Base-by-base conservation (phyloP, 2,329 filamentous ascomycete genomes). In the Scedosporium dehoogii region DNA sequence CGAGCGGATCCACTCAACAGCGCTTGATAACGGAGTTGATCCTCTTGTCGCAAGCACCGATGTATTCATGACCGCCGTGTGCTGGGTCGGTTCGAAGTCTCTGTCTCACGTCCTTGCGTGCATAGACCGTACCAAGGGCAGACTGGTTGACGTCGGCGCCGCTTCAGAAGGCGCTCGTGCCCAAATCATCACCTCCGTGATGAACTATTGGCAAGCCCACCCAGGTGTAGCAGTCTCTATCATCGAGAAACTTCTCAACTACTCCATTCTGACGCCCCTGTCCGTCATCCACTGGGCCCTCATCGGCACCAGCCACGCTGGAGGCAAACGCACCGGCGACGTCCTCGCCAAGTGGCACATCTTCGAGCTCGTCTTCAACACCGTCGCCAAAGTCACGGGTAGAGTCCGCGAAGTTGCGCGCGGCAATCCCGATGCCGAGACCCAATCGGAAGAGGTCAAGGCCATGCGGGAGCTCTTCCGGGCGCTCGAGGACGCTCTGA, bases 221-320 rank as follows among this genome's bases (percentile, higher is more conserved):
- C 92, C 93, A 0, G 94, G 94, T 64, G 88, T 96, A 53, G 94
- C 92, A 3, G 85, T 97, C 67, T 90, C 90, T 68, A 96, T 99
- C 69, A 84, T 97, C 63, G 93, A 97, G 79, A 97, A 97, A 75
- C 83, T 99, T 4, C 87, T 99, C 68, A 99, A 97, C 77, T 99
- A 97, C 77, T 92, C 90, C 14, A 96, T 99, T 68, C 81, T 99
- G 42, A 92, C 89, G 7, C 94, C 94, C 0, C 79, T 86, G 63
- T 88, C 87, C 16, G 92, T 99, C 29, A 83, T 97, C 58, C 87
- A 96, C 70, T 99, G 94, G 94, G 91, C 91, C 0, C 81, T 99
- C 12, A 80, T 85, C 38, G 85, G 71, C n/a, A 71, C 69, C 58
- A 72, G 74, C 18, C 75, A 91, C 65, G 79, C 74, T n/a, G 71